Conservation (phyloP, 352 stramenopile species). For the Phytophthora agathidicida region DNA sequence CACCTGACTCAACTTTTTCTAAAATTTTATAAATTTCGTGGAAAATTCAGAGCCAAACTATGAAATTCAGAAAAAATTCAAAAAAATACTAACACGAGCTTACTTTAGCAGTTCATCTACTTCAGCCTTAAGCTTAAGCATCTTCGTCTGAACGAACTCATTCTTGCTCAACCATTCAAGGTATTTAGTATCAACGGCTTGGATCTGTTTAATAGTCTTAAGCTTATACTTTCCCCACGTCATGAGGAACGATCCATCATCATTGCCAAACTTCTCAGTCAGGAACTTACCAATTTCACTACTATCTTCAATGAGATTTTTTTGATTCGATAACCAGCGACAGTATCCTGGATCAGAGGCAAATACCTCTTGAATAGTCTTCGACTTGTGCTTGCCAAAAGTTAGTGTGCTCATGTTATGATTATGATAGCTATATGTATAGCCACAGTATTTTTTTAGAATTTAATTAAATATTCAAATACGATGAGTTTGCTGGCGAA, state of each 20-base stretch:
- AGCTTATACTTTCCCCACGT: background rate
- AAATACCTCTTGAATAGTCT: slow-evolving; percentile 13
- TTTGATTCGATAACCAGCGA: slow-evolving; percentile 16
- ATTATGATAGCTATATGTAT: slow-evolving; percentile 16
- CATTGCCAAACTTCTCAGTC: background rate
- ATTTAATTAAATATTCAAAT: background rate
- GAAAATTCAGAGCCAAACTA: too few species aligned
- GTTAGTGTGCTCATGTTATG: slow-evolving; percentile 11
- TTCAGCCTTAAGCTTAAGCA: slow-evolving; percentile 1
- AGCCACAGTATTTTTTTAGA: slow-evolving; percentile 1
- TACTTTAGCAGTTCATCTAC: background rate
- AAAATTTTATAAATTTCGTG: too few species aligned
- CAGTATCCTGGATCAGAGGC: slow-evolving; percentile 7
- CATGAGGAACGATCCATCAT: slow-evolving; percentile 2
- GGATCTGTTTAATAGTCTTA: slow-evolving; percentile 4
- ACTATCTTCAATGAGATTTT: slow-evolving; percentile 2
- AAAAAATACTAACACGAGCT: background rate
- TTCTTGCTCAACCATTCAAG: slow-evolving; percentile 7
- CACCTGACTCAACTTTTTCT: too few species aligned
- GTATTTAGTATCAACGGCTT: background rate
- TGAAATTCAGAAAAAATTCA: too few species aligned
- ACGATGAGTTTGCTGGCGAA: too few species aligned
- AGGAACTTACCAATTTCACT: slow-evolving; percentile 6
- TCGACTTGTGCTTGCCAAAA: slow-evolving; percentile 8
- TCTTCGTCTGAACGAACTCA: slow-evolving; percentile 1